Evolutionary conservation across 805 yeast genomes (phyloP).

Genomic region (Yamadazyma insecticola): DNA sequence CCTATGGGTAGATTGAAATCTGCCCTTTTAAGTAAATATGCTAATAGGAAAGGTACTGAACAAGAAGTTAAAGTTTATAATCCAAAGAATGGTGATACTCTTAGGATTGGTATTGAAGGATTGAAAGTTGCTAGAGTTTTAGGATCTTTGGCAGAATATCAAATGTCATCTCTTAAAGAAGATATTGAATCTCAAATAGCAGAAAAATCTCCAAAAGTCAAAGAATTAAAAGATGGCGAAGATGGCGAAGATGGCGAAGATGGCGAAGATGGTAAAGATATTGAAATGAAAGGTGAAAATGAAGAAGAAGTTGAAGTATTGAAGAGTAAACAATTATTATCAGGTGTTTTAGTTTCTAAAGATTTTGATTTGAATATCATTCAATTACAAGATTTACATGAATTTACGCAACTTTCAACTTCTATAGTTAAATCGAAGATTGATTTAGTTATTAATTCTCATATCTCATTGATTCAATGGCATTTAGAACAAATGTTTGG

Average conservation of each 20-base stretch:
- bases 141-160: slow-evolving; percentile 49
- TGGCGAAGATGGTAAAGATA: slow-evolving; percentile 30
- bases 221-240: slow-evolving; percentile 11
- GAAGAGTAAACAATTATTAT: slow-evolving; percentile 37
- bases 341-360: slow-evolving; percentile 87
- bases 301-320: slow-evolving; percentile 10
- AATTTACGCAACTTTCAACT: slow-evolving; percentile 80
- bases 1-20: slow-evolving; percentile 98
- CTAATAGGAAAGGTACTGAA: slow-evolving; percentile 75
- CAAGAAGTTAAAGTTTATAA: slow-evolving; percentile 87
- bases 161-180: slow-evolving; percentile 28
- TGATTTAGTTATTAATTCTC: slow-evolving; percentile 71
- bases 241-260: slow-evolving; percentile 15
- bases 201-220: slow-evolving; percentile 30
- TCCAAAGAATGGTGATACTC: slow-evolving; percentile 84
- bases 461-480: slow-evolving; percentile 76
- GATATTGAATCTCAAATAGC: slow-evolving; percentile 55
- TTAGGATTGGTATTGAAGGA: slow-evolving; percentile 75
- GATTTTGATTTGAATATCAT: slow-evolving; percentile 84
- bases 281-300: slow-evolving; percentile 7
- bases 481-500: slow-evolving; percentile 97
- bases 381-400: slow-evolving; percentile 83
- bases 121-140: slow-evolving; percentile 73
- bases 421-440: slow-evolving; percentile 83
- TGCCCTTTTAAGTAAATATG: slow-evolving; percentile 83